A percentile compares a stretch with the other conserved stretches of the same genome.
phyloP scores from a whole-genome alignment of 805 yeast genomes.

The Wickerhamiella lipophila region DNA sequence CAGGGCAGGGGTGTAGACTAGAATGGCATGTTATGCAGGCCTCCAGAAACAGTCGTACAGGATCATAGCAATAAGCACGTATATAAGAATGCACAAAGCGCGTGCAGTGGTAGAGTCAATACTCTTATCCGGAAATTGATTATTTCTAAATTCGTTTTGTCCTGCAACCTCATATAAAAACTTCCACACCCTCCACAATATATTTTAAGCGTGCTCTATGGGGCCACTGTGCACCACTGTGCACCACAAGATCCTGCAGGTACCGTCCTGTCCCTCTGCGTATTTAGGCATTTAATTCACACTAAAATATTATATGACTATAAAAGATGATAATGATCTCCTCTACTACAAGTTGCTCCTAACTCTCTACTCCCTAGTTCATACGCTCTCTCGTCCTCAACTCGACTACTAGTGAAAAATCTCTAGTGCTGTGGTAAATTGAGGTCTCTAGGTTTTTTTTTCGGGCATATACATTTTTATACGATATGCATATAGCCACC shows the following conservation, averaged over 20 bases:
- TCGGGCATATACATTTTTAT: no score
- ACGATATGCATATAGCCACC: no score
- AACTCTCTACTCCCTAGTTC: no score
- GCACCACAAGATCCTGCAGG: neutral
- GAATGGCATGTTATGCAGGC: neutral
- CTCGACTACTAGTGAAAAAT: no score
- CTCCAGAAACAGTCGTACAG: neutral
- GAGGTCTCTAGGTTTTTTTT: neutral
- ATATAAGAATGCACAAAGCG: neutral
- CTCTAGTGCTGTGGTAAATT: no score
- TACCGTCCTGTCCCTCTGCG: neutral
- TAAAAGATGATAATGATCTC: neutral
- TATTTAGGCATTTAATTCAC: neutral
- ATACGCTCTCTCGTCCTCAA: no score
- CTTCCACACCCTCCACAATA: no score
- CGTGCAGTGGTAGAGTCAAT: neutral
- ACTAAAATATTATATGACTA: neutral
- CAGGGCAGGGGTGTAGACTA: neutral
- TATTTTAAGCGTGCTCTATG: no score
- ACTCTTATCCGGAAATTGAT: no score
- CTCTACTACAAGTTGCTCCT: neutral
- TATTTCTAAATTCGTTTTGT: no score
- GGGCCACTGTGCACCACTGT: no score
- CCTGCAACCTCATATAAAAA: no score
- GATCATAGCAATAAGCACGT: neutral